Base-by-base conservation (phyloP, 352 stramenopile species). In the Pythium pectinolyticum region DNA sequence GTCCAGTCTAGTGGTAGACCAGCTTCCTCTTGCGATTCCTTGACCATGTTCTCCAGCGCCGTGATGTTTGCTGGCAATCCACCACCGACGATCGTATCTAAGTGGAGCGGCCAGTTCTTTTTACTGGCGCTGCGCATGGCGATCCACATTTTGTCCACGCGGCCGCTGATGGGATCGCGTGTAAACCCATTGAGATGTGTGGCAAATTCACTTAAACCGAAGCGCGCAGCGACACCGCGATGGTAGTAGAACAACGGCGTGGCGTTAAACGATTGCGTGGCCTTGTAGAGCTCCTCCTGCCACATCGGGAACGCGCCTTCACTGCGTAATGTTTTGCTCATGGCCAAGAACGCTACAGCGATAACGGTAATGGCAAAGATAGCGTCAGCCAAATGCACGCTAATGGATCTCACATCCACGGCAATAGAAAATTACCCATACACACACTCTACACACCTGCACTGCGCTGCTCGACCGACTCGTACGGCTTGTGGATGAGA, bases 141-240 rank as follows among this genome's bases (percentile, higher is more conserved):
- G 43, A 92, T 79, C 81, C 81, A 90, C 31, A 92, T 57, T 46
- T 80, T 77, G 22, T 75, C 77, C 24, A 84, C 69, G 14, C 11
- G 3, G 5, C 56, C 39, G 27, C 32, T 52, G 25, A 6, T 58
- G 17, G 60, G 32, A 17, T 57, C 48, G 15, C 78, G 72, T 34
- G 89, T 75, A 34, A 82, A 92, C 27, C 84, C 81, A 24, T 92
- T 92, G 35, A 90, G 66, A 61, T 90, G 80, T 15, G 80, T 88
- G 39, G 74, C 84, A 57, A 78, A 92, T 57, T 88, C 76, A 30
- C 68, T 80, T 27, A 92, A 66, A 2, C 84, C 81, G 27, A 92
- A 92, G 63, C 67, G 75, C 27, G 70, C 61, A 31, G 73, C 82
- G n/a, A 80, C 78, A 24, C 80, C 79, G n/a, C 84, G 81, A 32